Evolutionary conservation across 345 rosid species (phyloP).

Genomic region (Carallia pectinifolia): DNA sequence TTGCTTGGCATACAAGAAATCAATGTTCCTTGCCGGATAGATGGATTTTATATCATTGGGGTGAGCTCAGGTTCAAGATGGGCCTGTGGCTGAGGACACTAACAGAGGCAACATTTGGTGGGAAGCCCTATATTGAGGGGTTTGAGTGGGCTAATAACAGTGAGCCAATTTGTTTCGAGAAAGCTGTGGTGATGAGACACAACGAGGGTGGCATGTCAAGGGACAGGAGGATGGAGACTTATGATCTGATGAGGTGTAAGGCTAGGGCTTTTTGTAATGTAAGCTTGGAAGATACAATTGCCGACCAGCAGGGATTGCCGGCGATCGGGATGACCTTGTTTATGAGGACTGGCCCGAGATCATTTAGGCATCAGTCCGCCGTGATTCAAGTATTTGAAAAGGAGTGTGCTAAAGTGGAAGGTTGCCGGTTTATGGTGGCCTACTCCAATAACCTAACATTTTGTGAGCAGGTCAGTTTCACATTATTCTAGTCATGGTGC

Average conservation of each 20-base stretch:
- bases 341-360: constrained; percentile 70
- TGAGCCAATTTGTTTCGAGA: constrained; percentile 60
- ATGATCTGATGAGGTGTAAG: constrained; percentile 57
- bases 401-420: constrained; percentile 51
- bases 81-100: constrained; percentile 45
- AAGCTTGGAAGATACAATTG: constrained; percentile 16
- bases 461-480: constrained; percentile 58
- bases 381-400: constrained; percentile 44
- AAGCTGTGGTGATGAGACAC: constrained; percentile 79
- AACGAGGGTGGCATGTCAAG: constrained; percentile 76
- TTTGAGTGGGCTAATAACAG: constrained; percentile 28
- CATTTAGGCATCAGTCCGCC: constrained; percentile 56
- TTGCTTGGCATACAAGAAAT: constrained; percentile 62
- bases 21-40: constrained; percentile 42
- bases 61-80: constrained; percentile 58
- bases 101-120: constrained; percentile 45
- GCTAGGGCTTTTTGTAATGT: constrained; percentile 53
- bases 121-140: constrained; percentile 25
- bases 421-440: constrained; percentile 64
- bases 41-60: constrained; percentile 75
- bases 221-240: constrained; percentile 57
- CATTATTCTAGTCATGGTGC: background rate
- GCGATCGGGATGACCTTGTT: constrained; percentile 58
- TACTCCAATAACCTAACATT: constrained; percentile 57
- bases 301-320: constrained; percentile 6